Base-by-base conservation (phyloP, 2,329 filamentous ascomycete species). In the Colletotrichum theobromicola region DNA sequence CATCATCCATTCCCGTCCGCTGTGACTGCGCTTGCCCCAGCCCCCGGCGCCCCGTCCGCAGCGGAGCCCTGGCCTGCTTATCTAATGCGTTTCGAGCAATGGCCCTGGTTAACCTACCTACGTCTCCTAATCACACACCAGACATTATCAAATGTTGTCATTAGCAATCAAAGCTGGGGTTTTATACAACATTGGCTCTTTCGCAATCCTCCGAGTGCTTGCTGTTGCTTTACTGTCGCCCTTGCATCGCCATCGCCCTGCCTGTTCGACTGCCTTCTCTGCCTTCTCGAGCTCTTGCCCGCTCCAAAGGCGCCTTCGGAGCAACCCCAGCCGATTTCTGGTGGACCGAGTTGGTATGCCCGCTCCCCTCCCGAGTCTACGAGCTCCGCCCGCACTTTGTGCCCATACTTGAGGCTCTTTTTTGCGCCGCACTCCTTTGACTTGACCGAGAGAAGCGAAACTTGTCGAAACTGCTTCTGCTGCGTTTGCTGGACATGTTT, bases 101-200 rank as follows among this genome's bases (percentile, higher is more conserved):
- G 75, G 79, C 79, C 78, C 79, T 77, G 69, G 75, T 75, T 72
- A 46, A 75, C 70, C 70, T 75, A 78, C 76, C 70, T 75, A 78
- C 76, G 78, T 78, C 79, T 81, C 79, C 79, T 80, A 79, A 79
- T 75, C 81, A 79, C 79, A 79, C 74, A 79, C 75, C 62, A 74
- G 76, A 72, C 77, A 76, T 75, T 77, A 77, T 78, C 78, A 78
- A 79, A 79, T 78, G 77, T 74, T 79, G 79, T 78, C 79, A 82
- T 81, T 78, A 77, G 79, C 79, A 82, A 79, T 77, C 78, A 79
- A 75, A 76, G 65, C 64, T 70, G 64, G 34, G 73, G 35, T 58
- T 75, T 53, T 74, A 26, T 60, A 74, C 42, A 46, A 46, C 60
- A 7, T 69, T 75, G 70, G 32, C 64, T 68, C 35, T 70, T 50